Evolutionary conservation across 371 early-diverging fungal species (phyloP).

Genomic region (Phascolomyces articulosus): DNA sequence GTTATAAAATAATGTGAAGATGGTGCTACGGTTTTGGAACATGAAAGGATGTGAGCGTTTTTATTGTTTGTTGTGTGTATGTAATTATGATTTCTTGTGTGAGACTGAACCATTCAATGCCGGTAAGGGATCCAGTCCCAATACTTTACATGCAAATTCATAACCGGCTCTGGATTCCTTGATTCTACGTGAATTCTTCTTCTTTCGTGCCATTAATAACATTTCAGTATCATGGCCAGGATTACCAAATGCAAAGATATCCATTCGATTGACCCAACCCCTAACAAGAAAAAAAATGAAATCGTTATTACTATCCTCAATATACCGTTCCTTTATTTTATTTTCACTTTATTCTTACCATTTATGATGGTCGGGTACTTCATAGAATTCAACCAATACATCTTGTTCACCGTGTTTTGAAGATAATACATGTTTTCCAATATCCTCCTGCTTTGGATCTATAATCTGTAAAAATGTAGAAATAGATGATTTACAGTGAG

Average conservation of each 20-base stretch:
- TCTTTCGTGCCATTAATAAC: slow-evolving; percentile 31
- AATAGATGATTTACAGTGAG: too few relatives aligned
- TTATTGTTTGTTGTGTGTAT: background rate
- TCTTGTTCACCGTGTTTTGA: slow-evolving; percentile 12
- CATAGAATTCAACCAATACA: slow-evolving; percentile 32
- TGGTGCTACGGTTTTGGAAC: background rate
- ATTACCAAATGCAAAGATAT: slow-evolving; percentile 36
- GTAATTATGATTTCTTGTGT: background rate
- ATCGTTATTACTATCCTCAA: too few relatives aligned
- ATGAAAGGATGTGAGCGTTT: background rate
- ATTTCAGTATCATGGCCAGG: slow-evolving; percentile 31
- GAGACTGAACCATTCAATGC: slow-evolving; percentile 5
- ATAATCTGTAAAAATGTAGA: slow-evolving; percentile 21
- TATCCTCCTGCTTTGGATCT: slow-evolving; percentile 19
- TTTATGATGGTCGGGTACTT: slow-evolving; percentile 32
- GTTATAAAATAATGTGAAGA: background rate
- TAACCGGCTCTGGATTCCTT: slow-evolving; percentile 40
- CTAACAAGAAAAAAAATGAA: slow-evolving; percentile 15
- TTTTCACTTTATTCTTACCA: slow-evolving; percentile 29
- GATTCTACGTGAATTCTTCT: slow-evolving; percentile 26
- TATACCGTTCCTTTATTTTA: background rate
- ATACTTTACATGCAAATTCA: slow-evolving; percentile 29
- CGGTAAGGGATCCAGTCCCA: slow-evolving; percentile 20
- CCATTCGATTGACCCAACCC: slow-evolving; percentile 41
- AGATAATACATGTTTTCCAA: slow-evolving; percentile 24